Conservation (phyloP, 495 filamentous ascomycete genomes). For the Penicillium odoratum region DNA sequence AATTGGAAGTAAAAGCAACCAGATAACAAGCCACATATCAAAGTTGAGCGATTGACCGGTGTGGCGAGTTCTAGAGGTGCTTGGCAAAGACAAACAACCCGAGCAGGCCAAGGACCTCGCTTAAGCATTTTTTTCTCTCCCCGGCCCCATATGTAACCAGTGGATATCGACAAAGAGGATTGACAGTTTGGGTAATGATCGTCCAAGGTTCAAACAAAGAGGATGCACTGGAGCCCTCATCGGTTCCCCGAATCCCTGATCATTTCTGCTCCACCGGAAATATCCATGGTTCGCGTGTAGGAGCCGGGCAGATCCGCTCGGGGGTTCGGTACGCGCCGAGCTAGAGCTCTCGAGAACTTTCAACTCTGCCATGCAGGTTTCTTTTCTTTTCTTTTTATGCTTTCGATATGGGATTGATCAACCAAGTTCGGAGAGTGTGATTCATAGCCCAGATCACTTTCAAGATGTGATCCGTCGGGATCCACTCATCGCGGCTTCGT, state of each 20-base stretch:
- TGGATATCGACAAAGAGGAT: not conserved
- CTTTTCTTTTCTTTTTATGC: not conserved
- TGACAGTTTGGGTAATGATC: not conserved
- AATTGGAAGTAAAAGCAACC: not conserved
- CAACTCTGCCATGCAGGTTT: not conserved
- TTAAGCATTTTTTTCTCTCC: not conserved
- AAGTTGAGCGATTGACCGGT: not conserved
- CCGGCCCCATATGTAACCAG: not conserved
- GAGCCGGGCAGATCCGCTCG: slow-evolving; percentile 24
- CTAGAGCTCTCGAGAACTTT: slow-evolving; percentile 10
- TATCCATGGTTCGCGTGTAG: slow-evolving; percentile 15
- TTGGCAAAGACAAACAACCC: not conserved
- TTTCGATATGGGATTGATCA: not conserved
- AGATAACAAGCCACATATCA: not conserved
- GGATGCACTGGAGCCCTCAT: not conserved
- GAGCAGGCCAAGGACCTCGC: not conserved
- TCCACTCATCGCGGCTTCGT: not conserved
- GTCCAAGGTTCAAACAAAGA: not conserved
- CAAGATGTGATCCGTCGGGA: slow-evolving; percentile 3
- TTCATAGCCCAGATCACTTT: not conserved
- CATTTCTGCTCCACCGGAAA: not conserved
- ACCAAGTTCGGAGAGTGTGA: not conserved
- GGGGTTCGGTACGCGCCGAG: slow-evolving; percentile 12
- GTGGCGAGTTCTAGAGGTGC: not conserved
- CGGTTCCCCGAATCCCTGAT: not conserved